Base-by-base conservation (phyloP, 805 yeast genomes). In the Candida ponderosae region DNA sequence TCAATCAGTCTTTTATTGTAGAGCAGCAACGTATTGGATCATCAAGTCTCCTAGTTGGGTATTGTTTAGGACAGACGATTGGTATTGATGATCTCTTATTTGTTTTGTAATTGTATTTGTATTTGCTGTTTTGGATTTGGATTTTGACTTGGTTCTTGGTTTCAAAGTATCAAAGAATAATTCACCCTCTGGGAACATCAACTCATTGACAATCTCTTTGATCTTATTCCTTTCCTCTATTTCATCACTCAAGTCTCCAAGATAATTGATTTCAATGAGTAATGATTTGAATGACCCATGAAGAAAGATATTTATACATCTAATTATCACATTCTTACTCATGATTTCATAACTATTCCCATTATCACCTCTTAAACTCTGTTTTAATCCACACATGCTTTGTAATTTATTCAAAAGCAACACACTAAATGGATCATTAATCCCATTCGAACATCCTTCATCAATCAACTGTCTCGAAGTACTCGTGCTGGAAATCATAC, bases 201-300 rank as follows among this genome's bases (percentile, higher is more conserved):
- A 62, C 40, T 58, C 60, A 7, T 40, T 35, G 3, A 59, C 44
- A 17, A 65, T 47, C 11, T 47, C 48, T 6, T 47, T 49, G 36
- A 69, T 58, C 14, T 53, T 49, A 18, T 34, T 35, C 6, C 34
- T 33, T 23, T 37, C 42, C 24, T 30, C 34, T 29, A 19, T 47
- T 33, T 18, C 38, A 15, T 38, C 14, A 2, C 36, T 24, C n/a
- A n/a, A 40, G 9, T 36, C 27, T 5, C 35, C 41, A 10, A 15
- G 15, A 18, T 27, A 30, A 3, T 41, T 40, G 3, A 80, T 65
- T 46, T 80, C 82, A 20, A 84, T 70, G 28, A 84, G 53, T 28
- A 84, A 67, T 0, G 88, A 88, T 42, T 79, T 73, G 63, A 81
- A 84, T 16, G 66, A 67, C 1, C 95, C 94, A 51, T 82, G 88